Evolutionary conservation across 2,329 filamentous ascomycete species (phyloP).

Genomic region (Sarocladium kiliense): DNA sequence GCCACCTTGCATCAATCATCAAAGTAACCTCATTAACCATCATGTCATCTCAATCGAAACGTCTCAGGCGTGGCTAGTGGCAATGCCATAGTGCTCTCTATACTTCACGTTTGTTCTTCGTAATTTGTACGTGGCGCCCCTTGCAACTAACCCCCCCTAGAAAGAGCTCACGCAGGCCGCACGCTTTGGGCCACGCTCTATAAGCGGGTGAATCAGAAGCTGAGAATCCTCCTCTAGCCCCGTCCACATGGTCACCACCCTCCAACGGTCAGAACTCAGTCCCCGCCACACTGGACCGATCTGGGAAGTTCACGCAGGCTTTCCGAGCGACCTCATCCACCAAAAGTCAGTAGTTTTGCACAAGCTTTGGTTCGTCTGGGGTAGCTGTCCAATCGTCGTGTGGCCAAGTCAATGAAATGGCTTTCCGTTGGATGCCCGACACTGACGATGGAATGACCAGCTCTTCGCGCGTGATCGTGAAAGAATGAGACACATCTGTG

Average conservation of each 20-base stretch:
- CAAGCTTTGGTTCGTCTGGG: constrained; percentile 5
- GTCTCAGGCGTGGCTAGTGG: not conserved
- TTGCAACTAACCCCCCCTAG: no score
- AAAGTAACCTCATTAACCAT: not conserved
- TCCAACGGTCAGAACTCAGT: constrained; percentile 8
- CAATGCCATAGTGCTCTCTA: no score
- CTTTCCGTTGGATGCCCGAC: no score
- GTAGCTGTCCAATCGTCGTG: not conserved
- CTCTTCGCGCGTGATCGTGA: not conserved
- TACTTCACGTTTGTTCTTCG: no score
- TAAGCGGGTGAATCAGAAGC: constrained; percentile 9
- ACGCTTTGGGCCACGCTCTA: not conserved
- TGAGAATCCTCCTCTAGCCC: not conserved
- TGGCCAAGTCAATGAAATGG: not conserved
- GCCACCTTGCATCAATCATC: not conserved
- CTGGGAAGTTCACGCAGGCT: not conserved
- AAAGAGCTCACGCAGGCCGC: not conserved
- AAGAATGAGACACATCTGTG: not conserved
- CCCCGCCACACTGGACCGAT: constrained; percentile 5
- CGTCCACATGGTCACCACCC: not conserved
- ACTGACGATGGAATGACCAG: no score
- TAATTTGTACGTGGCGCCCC: not conserved
- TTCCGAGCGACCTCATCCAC: not conserved
- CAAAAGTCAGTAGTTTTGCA: not conserved
- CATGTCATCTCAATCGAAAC: constrained; percentile 1